Base-by-base conservation (phyloP, 2,329 filamentous ascomycete genomes). In the Geoglossum cookeanum region DNA sequence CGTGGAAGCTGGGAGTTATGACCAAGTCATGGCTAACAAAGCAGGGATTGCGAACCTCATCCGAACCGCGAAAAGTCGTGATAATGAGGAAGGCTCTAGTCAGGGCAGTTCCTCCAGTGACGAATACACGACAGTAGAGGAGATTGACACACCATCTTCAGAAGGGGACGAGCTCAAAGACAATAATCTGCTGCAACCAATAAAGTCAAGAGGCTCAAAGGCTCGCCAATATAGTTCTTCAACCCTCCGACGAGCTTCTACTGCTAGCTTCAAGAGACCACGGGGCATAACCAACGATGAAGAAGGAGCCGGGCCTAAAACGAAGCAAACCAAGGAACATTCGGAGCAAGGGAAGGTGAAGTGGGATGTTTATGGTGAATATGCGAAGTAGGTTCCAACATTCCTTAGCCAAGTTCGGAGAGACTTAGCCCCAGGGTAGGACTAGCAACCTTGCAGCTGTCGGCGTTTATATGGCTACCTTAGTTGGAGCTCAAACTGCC, bases 321-420 rank as follows among this genome's bases (percentile, higher is more conserved):
- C 85, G 49, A 87, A 83, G 66, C 90, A 96, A 69, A 78, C 76
- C 58, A 94, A 95, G 70, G 92, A 98, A 69, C 84, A 85, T 62
- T 78, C 81, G 1, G 89, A 98, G 69, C 89, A 98, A 71, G 92
- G 92, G 65, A 96, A 97, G 68, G 92, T 98, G 63, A 97, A 96
- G 70, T 97, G 92, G 90, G 79, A 83, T 62, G 91, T 98, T 32
- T 98, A 98, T 67, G 75, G 76, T 17, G 90, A 96, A 70, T 98
- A 98, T 65, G 94, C 92, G 58, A 95, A 88, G 49, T 53, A 15
- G 17, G 49, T 53, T 22, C 15, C 32, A 9, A 35, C 15, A 17
- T 33, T 6, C 4, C n/a, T n/a, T 11, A n/a, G 27, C 33, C 22
- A 37, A 15, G 29, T n/a, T 37, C 17, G 49, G 13, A 53, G 17